Conservation (phyloP, 2,329 filamentous ascomycete species). For the Apiospora hydei region DNA sequence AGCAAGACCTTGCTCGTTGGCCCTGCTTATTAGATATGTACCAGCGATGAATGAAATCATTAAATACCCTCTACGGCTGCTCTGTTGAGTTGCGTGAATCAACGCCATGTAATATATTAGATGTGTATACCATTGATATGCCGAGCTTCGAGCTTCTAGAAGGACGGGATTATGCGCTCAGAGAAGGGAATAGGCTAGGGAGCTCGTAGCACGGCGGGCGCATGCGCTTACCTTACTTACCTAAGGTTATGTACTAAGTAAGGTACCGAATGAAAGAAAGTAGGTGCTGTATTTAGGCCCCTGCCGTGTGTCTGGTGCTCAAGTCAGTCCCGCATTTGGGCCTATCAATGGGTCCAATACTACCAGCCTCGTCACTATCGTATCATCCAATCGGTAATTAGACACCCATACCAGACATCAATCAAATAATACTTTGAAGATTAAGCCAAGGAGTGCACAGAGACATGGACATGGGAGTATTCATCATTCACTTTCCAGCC, state of each 20-base stretch:
- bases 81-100: too few relatives aligned
- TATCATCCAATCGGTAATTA: not conserved
- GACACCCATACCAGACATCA: constrained; percentile 8
- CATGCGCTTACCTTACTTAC: not conserved
- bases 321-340: constrained; percentile 6
- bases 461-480: not conserved
- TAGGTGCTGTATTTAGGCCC: not conserved
- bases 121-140: too few relatives aligned
- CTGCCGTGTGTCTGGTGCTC: constrained; percentile 4
- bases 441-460: not conserved
- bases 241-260: too few relatives aligned
- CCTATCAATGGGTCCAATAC: constrained; percentile 6
- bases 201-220: not conserved
- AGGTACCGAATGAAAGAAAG: too few relatives aligned
- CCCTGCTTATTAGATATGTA: not conserved
- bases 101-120: too few relatives aligned
- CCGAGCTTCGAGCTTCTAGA: constrained; percentile 12
- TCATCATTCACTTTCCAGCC: constrained; percentile 3
- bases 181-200: not conserved
- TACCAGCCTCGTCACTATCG: constrained; percentile 18
- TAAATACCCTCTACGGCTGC: not conserved
- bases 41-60: not conserved
- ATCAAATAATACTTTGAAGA: constrained; percentile 3
- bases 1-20: not conserved
- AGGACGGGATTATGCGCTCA: constrained; percentile 9